Base-by-base conservation (phyloP, 2,329 filamentous ascomycete species). In the Rasamsonia emersonii region DNA sequence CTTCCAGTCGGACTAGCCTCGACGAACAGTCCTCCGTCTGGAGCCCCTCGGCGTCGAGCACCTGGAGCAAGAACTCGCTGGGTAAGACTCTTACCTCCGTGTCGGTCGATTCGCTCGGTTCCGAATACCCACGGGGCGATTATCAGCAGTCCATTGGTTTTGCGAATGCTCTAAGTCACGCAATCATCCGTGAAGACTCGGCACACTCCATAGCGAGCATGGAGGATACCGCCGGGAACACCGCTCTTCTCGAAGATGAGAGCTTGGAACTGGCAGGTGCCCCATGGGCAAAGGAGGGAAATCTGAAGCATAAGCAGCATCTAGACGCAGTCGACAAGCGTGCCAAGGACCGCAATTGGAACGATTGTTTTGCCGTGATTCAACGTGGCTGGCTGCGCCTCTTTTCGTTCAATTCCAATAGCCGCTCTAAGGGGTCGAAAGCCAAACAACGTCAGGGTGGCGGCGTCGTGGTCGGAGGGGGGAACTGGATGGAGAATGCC, bases 221-320 rank as follows among this genome's bases (percentile, higher is more conserved):
- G 41, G 79, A 80, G 45, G 77, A 79, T 18, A 73, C 76, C 26
- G 61, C 76, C 19, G 68, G 68, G 28, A 65, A 65, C 2, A 67
- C 73, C 4, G 76, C 81, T 16, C 65, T 95, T 7, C 74, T 96
- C 0, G 89, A 95, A 49, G 91, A 96, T 49, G 91, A 98, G 50
- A 86, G 82, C 0, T 71, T 98, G 9, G 88, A 93, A 51, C 76
- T 98, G 23, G 78, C 82, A 8, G 91, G 91, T 15, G 85, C 91
- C n/a, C 91, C 91, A 0, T 98, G 91, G 91, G 81, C 93, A 17
- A 98, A 98, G 61, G 91, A 98, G 60, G 91, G 91, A 40, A 85
- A 93, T 46, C 69, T 96, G 13, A 89, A 89, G 45, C 89, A 98
- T 64, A 96, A 96, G 60, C 89, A 95, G 56, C 89, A 96, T 51